Evolutionary conservation across 2,329 filamentous ascomycete genomes (phyloP).

Genomic region (Dactylellina sp.): DNA sequence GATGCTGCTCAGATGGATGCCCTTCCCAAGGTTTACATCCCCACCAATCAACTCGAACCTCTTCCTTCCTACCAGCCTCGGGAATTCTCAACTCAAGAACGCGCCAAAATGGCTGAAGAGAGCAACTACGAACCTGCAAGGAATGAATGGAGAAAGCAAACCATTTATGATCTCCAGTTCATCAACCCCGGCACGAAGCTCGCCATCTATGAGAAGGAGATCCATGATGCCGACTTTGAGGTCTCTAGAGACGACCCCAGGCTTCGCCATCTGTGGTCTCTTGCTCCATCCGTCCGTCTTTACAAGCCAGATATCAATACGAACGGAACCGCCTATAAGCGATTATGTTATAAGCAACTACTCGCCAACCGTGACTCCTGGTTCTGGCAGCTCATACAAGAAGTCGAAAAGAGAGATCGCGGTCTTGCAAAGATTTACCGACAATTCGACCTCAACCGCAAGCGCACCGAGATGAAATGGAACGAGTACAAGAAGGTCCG

Average conservation of each 20-base stretch:
- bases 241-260: slow-evolving; percentile 51
- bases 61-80: slow-evolving; percentile 22
- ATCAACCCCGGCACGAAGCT: slow-evolving; percentile 32
- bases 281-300: slow-evolving; percentile 31
- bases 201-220: slow-evolving; percentile 21
- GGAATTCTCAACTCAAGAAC: slow-evolving; percentile 26
- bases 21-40: slow-evolving; percentile 38
- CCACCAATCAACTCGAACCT: slow-evolving; percentile 24
- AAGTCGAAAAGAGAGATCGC: slow-evolving; percentile 34
- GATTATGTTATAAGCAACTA: slow-evolving; percentile 28
- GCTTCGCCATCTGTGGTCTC: slow-evolving; percentile 38
- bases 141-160: slow-evolving; percentile 46
- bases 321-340: slow-evolving; percentile 3
- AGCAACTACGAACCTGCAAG: slow-evolving; percentile 5
- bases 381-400: slow-evolving; percentile 50
- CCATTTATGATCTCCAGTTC: slow-evolving; percentile 52
- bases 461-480: slow-evolving; percentile 38
- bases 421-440: slow-evolving; percentile 40
- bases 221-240: slow-evolving; percentile 44
- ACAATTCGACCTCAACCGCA: slow-evolving; percentile 46
- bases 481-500: slow-evolving; percentile 35
- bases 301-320: background rate
- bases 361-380: slow-evolving; percentile 43
- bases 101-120: slow-evolving; percentile 16
- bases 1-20: background rate